Conservation (phyloP, 2,329 filamentous ascomycete species). For the Ascochyta viciae-villosae region DNA sequence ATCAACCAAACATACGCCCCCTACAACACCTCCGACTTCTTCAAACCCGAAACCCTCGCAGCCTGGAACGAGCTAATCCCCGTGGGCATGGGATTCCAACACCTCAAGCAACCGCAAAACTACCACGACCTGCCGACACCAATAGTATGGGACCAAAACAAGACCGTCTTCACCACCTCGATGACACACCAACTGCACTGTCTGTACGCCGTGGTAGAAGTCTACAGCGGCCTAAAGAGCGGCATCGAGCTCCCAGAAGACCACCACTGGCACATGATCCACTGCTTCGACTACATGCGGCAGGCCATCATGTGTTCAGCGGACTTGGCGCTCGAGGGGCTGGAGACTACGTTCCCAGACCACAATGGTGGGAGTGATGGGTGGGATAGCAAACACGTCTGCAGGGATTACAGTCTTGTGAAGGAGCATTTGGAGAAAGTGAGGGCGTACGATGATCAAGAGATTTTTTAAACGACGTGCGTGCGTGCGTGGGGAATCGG, state of each 20-base stretch:
- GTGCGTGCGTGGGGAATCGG: too few relatives aligned
- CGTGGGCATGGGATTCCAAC: slow-evolving; percentile 46
- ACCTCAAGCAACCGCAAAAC: slow-evolving; percentile 33
- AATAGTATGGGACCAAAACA: slow-evolving; percentile 40
- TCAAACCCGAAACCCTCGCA: slow-evolving; percentile 39
- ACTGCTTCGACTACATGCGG: slow-evolving; percentile 48
- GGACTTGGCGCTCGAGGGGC: slow-evolving; percentile 41
- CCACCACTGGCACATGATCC: slow-evolving; percentile 49
- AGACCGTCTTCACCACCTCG: slow-evolving; percentile 44
- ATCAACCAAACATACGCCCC: slow-evolving; percentile 46
- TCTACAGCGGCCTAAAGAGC: slow-evolving; percentile 39
- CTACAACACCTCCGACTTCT: slow-evolving; percentile 47
- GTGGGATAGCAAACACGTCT: slow-evolving; percentile 46
- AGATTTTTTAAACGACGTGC: slow-evolving; percentile 31
- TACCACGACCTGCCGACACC: slow-evolving; percentile 45
- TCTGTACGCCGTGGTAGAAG: slow-evolving; percentile 43
- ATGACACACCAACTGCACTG: slow-evolving; percentile 48
- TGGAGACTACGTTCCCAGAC: slow-evolving; percentile 46
- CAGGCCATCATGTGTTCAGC: slow-evolving; percentile 45
- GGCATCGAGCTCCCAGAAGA: slow-evolving; percentile 39
- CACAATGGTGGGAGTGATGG: slow-evolving; percentile 47
- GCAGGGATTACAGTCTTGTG: slow-evolving; percentile 25
- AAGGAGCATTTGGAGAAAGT: slow-evolving; percentile 34
- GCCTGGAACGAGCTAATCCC: slow-evolving; percentile 43
- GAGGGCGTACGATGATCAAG: slow-evolving; percentile 44